These are phyloP conservation scores for Sporothrix mexicana DNA, from an alignment of 2,329 filamentous ascomycete species.

Conservation along the genomic window DNA sequence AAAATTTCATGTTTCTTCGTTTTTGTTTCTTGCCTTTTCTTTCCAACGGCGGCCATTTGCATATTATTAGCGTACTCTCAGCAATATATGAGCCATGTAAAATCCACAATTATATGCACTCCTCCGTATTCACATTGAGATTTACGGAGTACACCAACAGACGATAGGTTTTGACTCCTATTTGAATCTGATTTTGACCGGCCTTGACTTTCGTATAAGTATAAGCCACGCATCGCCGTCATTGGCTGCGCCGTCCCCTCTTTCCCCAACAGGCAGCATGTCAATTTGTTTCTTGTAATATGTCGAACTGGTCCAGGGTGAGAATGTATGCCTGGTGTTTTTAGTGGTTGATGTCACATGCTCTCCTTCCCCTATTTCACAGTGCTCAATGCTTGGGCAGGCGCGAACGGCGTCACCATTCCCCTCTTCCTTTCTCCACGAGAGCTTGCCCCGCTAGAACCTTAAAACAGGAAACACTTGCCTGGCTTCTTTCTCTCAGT, in stretches of 20 bases:
- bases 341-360: constrained; percentile 28
- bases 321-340: too few species aligned
- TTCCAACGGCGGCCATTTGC: background rate
- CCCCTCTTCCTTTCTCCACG: constrained; percentile 29
- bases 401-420: constrained; percentile 11
- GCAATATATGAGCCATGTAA: background rate
- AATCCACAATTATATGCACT: background rate
- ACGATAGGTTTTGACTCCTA: background rate
- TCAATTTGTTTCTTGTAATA: too few species aligned
- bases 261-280: constrained; percentile 19
- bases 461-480: constrained; percentile 32
- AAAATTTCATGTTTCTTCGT: background rate
- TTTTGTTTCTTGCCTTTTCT: background rate
- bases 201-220: constrained; percentile 22
- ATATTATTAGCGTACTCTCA: background rate
- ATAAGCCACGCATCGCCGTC: constrained; percentile 2
- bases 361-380: background rate
- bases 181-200: background rate
- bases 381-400: constrained; percentile 1
- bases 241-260: constrained; percentile 15
- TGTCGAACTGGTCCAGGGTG: too few species aligned
- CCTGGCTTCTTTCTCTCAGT: constrained; percentile 5
- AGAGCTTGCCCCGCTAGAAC: constrained; percentile 34
- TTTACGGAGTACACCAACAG: background rate
- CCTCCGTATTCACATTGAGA: background rate